phyloP scores from a whole-genome alignment of 305 asterid genomes.

The Ruellia speciosa region DNA sequence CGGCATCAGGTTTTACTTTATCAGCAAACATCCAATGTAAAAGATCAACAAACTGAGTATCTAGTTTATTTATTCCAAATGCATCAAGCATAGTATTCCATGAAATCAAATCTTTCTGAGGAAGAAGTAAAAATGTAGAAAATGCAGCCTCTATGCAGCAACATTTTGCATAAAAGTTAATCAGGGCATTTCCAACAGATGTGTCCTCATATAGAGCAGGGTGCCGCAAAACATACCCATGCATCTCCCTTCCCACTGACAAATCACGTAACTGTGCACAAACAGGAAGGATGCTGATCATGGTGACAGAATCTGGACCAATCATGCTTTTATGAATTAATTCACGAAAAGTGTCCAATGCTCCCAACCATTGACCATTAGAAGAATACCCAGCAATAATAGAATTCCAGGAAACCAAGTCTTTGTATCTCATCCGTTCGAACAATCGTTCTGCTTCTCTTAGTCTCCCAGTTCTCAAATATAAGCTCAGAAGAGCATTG shows the following conservation, averaged over 20 bases:
- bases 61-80: slow-evolving; percentile 35
- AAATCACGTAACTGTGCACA: slow-evolving; percentile 45
- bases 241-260: slow-evolving; percentile 65
- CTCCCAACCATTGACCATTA: slow-evolving; percentile 48
- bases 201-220: slow-evolving; percentile 36
- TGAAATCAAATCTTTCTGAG: slow-evolving; percentile 52
- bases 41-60: slow-evolving; percentile 37
- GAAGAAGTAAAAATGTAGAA: slow-evolving; percentile 34
- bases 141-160: slow-evolving; percentile 42
- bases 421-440: slow-evolving; percentile 42
- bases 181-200: slow-evolving; percentile 61
- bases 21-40: slow-evolving; percentile 39
- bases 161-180: slow-evolving; percentile 64
- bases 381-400: slow-evolving; percentile 65
- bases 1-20: slow-evolving; percentile 57
- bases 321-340: slow-evolving; percentile 30
- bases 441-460: slow-evolving; percentile 50
- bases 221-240: slow-evolving; percentile 55
- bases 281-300: slow-evolving; percentile 67
- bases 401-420: slow-evolving; percentile 80
- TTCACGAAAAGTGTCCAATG: slow-evolving; percentile 39
- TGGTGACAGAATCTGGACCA: slow-evolving; percentile 52
- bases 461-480: slow-evolving; percentile 45
- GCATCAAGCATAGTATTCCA: slow-evolving; percentile 79
- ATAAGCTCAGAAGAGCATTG: slow-evolving; percentile 74